Evolutionary conservation across 2,329 filamentous ascomycete species (phyloP).

Genomic region (Xylariaceae sp.): DNA sequence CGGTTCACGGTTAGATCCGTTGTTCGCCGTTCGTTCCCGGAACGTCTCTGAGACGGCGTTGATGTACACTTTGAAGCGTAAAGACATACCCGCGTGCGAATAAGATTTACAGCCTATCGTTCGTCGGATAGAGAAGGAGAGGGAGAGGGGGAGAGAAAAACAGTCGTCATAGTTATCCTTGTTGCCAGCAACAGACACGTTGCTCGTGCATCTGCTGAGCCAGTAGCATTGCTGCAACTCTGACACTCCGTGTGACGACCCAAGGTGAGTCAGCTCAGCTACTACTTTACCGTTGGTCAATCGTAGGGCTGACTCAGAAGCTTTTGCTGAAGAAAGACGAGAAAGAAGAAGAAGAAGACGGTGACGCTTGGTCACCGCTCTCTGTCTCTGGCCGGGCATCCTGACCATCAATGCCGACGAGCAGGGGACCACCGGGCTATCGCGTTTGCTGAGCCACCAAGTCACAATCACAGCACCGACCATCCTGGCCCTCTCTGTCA

Average conservation of each 20-base stretch:
- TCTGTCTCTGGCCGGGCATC: slow-evolving; percentile 25
- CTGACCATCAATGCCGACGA: slow-evolving; percentile 38
- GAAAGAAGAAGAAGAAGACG: slow-evolving; percentile 29
- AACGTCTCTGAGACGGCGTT: slow-evolving; percentile 25
- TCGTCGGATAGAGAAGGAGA: slow-evolving; percentile 2
- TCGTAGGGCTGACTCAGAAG: slow-evolving; percentile 40
- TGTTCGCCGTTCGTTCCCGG: slow-evolving; percentile 13
- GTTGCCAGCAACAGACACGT: slow-evolving; percentile 1
- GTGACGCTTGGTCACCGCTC: slow-evolving; percentile 25
- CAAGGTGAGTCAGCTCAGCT: slow-evolving; percentile 38
- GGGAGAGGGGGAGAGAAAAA: too few species aligned
- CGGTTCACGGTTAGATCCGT: slow-evolving; percentile 14
- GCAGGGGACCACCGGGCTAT: slow-evolving; percentile 38
- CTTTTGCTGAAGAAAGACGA: slow-evolving; percentile 26
- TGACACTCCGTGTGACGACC: slow-evolving; percentile 23
- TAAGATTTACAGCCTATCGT: slow-evolving; percentile 6
- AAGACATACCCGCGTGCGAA: slow-evolving; percentile 14
- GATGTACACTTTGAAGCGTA: too few species aligned
- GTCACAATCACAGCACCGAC: slow-evolving; percentile 21
- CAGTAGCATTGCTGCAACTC: slow-evolving; percentile 24
- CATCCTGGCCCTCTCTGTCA: slow-evolving; percentile 21
- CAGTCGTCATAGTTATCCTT: slow-evolving; percentile 8
- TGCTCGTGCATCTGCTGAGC: slow-evolving; percentile 13
- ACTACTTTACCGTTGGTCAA: slow-evolving; percentile 28
- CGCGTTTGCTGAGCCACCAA: slow-evolving; percentile 37